phyloP scores from a whole-genome alignment of 768 basidiomycete species.

The Amylocystis lapponica region DNA sequence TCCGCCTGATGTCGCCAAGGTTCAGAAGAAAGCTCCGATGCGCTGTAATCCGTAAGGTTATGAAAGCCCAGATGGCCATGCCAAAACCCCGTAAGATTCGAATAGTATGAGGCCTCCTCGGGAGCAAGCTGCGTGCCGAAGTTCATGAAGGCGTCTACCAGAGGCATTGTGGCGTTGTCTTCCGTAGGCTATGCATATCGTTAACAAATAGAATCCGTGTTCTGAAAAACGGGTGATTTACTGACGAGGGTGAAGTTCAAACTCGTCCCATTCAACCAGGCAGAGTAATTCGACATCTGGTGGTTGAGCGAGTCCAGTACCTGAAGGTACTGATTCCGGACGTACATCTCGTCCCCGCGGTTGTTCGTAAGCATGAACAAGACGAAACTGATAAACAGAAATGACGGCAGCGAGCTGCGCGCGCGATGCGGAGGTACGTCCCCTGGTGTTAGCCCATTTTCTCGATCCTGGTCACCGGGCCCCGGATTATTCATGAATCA shows the following conservation, averaged over 20 bases:
- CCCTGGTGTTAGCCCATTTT: not conserved
- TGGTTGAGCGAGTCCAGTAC: constrained; percentile 50
- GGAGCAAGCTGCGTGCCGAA: constrained; percentile 1
- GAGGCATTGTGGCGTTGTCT: not conserved
- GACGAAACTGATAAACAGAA: constrained; percentile 69
- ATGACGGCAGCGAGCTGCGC: constrained; percentile 62
- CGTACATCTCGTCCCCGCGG: constrained; percentile 60
- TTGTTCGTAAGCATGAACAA: constrained; percentile 78
- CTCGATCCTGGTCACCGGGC: too few species aligned
- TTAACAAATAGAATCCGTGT: constrained; percentile 29
- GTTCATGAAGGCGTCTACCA: not conserved
- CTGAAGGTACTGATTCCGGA: constrained; percentile 61
- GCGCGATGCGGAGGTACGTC: constrained; percentile 8
- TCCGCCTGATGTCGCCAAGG: constrained; percentile 50
- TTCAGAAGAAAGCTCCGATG: constrained; percentile 28
- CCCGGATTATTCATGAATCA: too few species aligned
- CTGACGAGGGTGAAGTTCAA: constrained; percentile 4
- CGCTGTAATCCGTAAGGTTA: constrained; percentile 53
- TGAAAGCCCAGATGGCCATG: constrained; percentile 55
- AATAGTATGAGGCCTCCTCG: constrained; percentile 3
- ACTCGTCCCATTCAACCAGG: constrained; percentile 15
- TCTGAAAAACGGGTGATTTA: constrained; percentile 34
- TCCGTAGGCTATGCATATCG: constrained; percentile 7
- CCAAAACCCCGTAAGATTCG: constrained; percentile 76
- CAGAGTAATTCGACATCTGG: constrained; percentile 67